Conservation (phyloP, 768 basidiomycete genomes). For the Suillus subluteus region DNA sequence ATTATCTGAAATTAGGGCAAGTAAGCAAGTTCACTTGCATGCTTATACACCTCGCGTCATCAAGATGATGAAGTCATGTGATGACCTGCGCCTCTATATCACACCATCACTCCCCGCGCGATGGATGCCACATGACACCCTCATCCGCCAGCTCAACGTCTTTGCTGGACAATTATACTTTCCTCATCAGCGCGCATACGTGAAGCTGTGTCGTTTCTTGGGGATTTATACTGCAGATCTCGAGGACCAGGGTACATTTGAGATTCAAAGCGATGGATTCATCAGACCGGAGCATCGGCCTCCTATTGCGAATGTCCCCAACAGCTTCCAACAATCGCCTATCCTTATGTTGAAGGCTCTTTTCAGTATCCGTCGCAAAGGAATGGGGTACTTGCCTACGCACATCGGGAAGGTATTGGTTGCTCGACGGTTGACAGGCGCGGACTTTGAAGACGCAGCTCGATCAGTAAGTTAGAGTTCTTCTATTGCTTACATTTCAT, state of each 20-base stretch:
- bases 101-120: constrained; percentile 15
- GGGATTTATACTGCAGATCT: constrained; percentile 28
- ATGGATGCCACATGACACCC: constrained; percentile 17
- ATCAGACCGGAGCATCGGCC: constrained; percentile 15
- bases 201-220: constrained; percentile 21
- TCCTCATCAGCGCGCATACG: constrained; percentile 19
- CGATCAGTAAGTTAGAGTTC: not conserved
- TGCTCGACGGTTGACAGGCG: constrained; percentile 11
- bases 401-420: constrained; percentile 19
- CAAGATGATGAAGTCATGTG: constrained; percentile 36
- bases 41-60: constrained; percentile 42
- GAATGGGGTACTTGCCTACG: constrained; percentile 17
- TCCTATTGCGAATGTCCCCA: not conserved
- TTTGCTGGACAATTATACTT: constrained; percentile 31
- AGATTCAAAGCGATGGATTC: constrained; percentile 17
- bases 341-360: constrained; percentile 31
- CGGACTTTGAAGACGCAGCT: constrained; percentile 10
- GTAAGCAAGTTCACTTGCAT: constrained; percentile 39
- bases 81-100: constrained; percentile 40
- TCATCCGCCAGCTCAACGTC: constrained; percentile 21
- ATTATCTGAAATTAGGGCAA: constrained; percentile 37
- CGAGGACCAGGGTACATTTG: not conserved
- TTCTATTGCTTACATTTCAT: not conserved
- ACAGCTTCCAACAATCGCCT: constrained; percentile 12
- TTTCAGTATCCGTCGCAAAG: constrained; percentile 24